Base-by-base conservation (phyloP, 306 rosid species). In the Vigna mungo region DNA sequence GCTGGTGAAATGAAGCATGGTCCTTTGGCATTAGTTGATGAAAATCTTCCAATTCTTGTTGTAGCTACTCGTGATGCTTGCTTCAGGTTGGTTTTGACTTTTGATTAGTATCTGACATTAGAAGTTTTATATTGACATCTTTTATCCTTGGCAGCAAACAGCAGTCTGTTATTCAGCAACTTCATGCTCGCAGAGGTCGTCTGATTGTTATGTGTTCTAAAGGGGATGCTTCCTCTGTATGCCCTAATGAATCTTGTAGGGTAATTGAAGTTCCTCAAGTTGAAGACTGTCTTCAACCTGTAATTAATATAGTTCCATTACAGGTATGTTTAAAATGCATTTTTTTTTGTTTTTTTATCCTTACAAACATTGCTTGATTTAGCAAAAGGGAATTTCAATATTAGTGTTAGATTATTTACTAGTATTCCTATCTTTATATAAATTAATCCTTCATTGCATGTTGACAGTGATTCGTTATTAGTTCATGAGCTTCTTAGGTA, bases 1-100 rank as follows among this genome's bases (percentile, higher is more conserved):
- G 99, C 99, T 1, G 97, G 99, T 82, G 99, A 95, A 91, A 95
- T 95, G 99, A 95, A 95, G 80, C 99, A 95, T 44, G 99, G 99
- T 16, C 99, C 99, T 54, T 82, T 95, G 87, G 99, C 99, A 16
- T 81, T 95, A 63, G 99, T 95, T 56, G 99, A 95, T 80, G 99
- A 95, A 89, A 92, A 78, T 85, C 97, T 95, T 74, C 96, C 97
- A 0, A 90, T 84, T 68, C 81, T 92, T 74, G 99, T 95, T 78
- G 84, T 95, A 53, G 99, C 99, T 61, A 95, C 97, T 9, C 97
- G 90, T 5, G 99, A 95, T 85, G 80, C 90, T 77, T 92, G 97
- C 96, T 95, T 89, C 91, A 95, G 99, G 99, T 95, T 76, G 66
- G 88, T 88, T 81, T 58, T 51, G 58, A 79, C 59, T 63, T 27